Percentiles rank a stretch among this genome's conserved stretches.
Conservation (phyloP, 2,329 filamentous ascomycete species). For the Kalmusia sp. region DNA sequence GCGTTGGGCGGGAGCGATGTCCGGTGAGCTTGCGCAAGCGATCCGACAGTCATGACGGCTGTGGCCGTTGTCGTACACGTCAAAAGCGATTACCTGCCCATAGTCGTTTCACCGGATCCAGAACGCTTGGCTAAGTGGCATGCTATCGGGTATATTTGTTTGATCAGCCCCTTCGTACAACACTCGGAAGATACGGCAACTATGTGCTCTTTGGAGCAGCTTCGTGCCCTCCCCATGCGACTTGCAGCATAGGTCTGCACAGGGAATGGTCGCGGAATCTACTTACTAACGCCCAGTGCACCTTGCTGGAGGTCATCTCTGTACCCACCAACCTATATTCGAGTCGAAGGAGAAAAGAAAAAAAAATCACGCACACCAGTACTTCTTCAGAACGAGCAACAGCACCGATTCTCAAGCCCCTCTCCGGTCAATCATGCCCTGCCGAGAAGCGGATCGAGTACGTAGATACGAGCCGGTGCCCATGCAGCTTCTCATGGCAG, state of each 20-base stretch:
- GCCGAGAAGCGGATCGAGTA: not conserved
- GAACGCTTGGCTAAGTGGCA: not conserved
- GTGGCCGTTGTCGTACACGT: not conserved
- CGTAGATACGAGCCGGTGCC: not conserved
- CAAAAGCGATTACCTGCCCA: not conserved
- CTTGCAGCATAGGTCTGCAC: no score
- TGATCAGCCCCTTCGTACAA: not conserved
- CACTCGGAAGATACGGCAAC: not conserved
- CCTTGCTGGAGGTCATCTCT: no score
- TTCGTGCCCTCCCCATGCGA: no score
- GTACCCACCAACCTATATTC: no score
- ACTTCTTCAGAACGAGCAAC: no score
- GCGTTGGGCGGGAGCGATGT: no score
- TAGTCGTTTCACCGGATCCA: not conserved
- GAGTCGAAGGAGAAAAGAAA: no score
- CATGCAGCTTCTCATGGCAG: not conserved
- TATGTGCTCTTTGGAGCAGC: not conserved
- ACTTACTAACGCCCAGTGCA: no score
- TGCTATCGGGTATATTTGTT: not conserved
- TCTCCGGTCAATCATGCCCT: not conserved
- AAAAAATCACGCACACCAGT: no score
- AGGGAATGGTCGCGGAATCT: no score
- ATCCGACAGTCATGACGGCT: not conserved
- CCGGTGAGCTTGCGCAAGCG: not conserved
- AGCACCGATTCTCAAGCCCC: not conserved